Evolutionary conservation across 2,329 filamentous ascomycete genomes (phyloP), one percentile per base, ranked within the genome.

Genomic region (Botryotinia calthae): DNA sequence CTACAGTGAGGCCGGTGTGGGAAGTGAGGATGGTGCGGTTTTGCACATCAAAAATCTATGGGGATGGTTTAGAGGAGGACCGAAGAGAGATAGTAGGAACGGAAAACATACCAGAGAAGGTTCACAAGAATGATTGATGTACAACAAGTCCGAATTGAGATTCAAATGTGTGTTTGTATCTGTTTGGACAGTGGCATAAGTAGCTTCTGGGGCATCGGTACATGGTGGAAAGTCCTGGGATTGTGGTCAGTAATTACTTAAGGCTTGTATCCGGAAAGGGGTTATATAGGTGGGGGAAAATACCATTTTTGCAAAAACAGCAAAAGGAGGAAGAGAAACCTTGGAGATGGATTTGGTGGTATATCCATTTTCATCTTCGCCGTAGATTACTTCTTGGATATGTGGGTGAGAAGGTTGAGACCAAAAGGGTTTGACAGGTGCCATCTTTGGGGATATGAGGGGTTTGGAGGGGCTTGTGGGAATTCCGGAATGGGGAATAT

Each of bases 81-180:
- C 18, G 25, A 6, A 7, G 42, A 20, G 10, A 3, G 48, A 42
- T n/a, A n/a, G 40, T 12, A 34, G 54, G 37, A 9, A 12, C 18
- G n/a, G 10, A 6, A 4, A 31, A 86, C 87, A 84, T 75, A 90
- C 88, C 74, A 91, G 84, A 79, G 87, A 88, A 37, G 89, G 89
- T 77, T 89, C 88, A 81, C 89, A 91, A 7, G 87, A 89, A 82
- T 91, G 89, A 81, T 91, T 91, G 76, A 90, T 88, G 81, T 90
- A 91, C 63, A 91, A 80, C 79, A 91, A 79, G 78, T 91, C 89
- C 77, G 87, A 90, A 82, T 91, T 91, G 61, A 91, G 83, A 77
- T 88, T 86, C 77, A 91, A 81, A 79, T 91, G 89, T 72, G 82
- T 82, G 76, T 87, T 80, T 71, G 82, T 82, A 74, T 85, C 87